Conservation (phyloP, 257 asterid genomes). For the Ballota nigra region DNA sequence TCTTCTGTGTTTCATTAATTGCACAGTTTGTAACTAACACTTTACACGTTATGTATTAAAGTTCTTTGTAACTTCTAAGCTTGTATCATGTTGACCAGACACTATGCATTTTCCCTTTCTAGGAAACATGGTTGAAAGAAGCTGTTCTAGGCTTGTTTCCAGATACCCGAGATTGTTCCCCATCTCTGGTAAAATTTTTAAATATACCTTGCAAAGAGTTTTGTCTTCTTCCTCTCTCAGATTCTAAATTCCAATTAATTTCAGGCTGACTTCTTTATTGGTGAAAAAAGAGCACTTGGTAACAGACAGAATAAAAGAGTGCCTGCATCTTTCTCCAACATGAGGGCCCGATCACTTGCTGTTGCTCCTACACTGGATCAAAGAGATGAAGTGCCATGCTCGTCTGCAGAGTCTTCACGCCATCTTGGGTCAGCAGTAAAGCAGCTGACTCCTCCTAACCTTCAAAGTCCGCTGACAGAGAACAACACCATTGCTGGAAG, state of each 20-base stretch:
- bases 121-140: conserved; percentile 94
- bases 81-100: neutral
- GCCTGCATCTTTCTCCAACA: conserved; percentile 49
- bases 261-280: conserved; percentile 70
- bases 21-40: neutral
- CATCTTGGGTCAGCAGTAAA: conserved; percentile 81
- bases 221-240: neutral
- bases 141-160: conserved; percentile 78
- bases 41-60: neutral
- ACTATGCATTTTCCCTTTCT: conserved; percentile 31
- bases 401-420: conserved; percentile 43
- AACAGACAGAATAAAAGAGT: conserved; percentile 55
- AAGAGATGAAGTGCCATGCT: conserved; percentile 50
- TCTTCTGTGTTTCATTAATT: too few species aligned
- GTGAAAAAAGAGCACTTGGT: conserved; percentile 63
- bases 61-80: neutral
- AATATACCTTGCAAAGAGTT: conserved; percentile 11
- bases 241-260: conserved; percentile 28
- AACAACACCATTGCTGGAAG: conserved; percentile 41
- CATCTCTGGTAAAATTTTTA: conserved; percentile 67
- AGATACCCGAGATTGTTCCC: conserved; percentile 82
- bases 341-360: conserved; percentile 57
- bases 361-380: conserved; percentile 47
- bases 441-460: conserved; percentile 73
- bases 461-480: conserved; percentile 57